Percentiles rank a stretch among this genome's conserved stretches.
Conservation (phyloP, 108 stramenopile genomes). For the Aureococcus anophagefferens region DNA sequence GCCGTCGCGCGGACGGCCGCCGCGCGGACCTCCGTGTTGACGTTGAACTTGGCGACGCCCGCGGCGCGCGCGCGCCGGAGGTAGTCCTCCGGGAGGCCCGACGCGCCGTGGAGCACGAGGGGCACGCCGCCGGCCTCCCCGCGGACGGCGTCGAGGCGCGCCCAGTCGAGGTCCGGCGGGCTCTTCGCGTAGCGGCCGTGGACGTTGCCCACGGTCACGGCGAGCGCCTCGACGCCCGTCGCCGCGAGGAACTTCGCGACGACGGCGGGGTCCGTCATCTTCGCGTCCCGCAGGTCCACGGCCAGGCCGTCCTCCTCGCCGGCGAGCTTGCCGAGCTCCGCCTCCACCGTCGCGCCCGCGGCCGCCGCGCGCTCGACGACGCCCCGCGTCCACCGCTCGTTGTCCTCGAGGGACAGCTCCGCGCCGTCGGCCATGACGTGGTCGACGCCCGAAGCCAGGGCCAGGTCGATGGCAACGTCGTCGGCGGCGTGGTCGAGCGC, state of each 20-base stretch:
- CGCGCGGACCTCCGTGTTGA: constrained; percentile 33
- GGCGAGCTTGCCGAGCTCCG: constrained; percentile 34
- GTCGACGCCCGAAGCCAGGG: constrained; percentile 2
- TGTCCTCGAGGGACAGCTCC: constrained; percentile 15
- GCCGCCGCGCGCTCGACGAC: constrained; percentile 15
- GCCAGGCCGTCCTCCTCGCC: constrained; percentile 38
- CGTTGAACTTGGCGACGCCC: constrained; percentile 34
- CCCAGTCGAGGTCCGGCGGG: constrained; percentile 22
- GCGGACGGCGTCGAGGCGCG: constrained; percentile 20
- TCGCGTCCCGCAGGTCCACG: constrained; percentile 27
- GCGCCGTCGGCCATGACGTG: constrained; percentile 28
- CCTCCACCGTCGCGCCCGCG: constrained; percentile 25
- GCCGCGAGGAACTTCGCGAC: constrained; percentile 16
- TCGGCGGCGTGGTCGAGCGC: constrained; percentile 29
- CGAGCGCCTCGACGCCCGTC: constrained; percentile 29
- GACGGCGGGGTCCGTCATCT: constrained; percentile 31
- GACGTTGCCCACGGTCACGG: constrained; percentile 38
- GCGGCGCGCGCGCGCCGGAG: constrained; percentile 6
- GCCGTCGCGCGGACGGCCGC: constrained; percentile 1
- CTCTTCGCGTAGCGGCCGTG: constrained; percentile 25
- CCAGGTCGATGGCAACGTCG: constrained; percentile 17
- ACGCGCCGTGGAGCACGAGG: constrained; percentile 33
- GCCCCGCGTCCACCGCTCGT: constrained; percentile 20
- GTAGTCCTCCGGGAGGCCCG: constrained; percentile 20
- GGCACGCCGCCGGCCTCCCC: constrained; percentile 1